Base-by-base conservation (phyloP, 2,329 filamentous ascomycete genomes). In the Cladophialophora exuberans region DNA sequence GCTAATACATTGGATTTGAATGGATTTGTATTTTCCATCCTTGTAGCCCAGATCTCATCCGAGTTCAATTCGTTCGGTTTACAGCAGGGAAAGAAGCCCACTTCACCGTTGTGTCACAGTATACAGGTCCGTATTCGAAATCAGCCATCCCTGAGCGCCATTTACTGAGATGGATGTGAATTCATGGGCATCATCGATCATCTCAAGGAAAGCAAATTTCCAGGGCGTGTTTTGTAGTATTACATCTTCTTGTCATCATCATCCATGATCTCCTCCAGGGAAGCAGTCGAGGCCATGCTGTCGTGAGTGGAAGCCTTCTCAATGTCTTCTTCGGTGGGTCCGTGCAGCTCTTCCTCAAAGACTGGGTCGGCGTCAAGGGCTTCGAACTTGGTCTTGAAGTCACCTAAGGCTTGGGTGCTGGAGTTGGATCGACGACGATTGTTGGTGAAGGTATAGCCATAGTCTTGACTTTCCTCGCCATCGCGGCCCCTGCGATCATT, bases 311-410 rank as follows among this genome's bases (percentile, higher is more conserved):
- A 61, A 35, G 57, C 60, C 55, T 80, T 72, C 58, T 86, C 81
- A 52, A 74, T 68, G 46, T 83, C 77, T 47, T 83, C 82, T 23
- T 77, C 76, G 47, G 74, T 66, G 15, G 86, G 81, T 25, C 89
- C 90, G 68, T 95, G 90, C 56, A 94, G 60, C 51, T 83, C 82
- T 74, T 97, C 92, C 72, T 97, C 91, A 64, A 96, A 96, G 68
- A 96, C 89, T 35, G 91, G 92, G 68, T 97, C 93, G 15, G 84
- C 80, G 66, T 97, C 94, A 70, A 90, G 82, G 65, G 89, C 80
- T 75, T 99, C 94, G 71, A 97, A 97, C 78, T 99, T 99, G 75
- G 92, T 96, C 82, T 94, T 95, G 78, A 96, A 90, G 71, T 92
- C 84, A 57, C 83, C 81, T 65, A 90, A 77, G 66, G 84, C 85